These are phyloP conservation scores for Ganoderma lucidum DNA, from an alignment of 1,284 basidiomycete genomes.

Conservation along the genomic window DNA sequence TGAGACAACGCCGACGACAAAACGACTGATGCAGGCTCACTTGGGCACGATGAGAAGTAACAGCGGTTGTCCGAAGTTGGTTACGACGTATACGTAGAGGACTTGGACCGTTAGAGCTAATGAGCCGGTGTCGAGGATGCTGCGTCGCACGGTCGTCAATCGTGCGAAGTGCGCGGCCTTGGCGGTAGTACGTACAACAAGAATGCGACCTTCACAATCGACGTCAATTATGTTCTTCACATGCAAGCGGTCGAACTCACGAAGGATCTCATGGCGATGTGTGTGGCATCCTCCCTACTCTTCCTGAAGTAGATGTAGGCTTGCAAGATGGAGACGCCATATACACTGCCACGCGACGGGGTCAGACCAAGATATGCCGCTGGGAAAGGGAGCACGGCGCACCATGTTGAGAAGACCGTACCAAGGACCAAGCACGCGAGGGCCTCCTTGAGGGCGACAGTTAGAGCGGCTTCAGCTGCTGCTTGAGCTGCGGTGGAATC, in stretches of 20 bases:
- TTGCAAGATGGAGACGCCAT: conserved; percentile 2
- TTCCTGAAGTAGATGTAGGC: neutral
- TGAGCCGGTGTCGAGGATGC: neutral
- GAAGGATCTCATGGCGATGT: neutral
- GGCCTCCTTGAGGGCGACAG: neutral
- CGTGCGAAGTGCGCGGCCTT: neutral
- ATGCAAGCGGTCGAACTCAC: neutral
- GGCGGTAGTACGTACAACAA: neutral
- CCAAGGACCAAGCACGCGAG: neutral
- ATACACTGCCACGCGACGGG: neutral
- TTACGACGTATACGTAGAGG: neutral
- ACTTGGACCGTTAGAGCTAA: neutral
- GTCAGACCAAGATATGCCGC: neutral
- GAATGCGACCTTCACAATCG: neutral
- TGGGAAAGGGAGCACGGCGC: neutral
- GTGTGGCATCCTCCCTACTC: neutral
- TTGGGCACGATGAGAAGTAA: neutral
- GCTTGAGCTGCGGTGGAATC: neutral
- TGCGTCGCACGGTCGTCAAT: neutral
- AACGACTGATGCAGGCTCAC: neutral
- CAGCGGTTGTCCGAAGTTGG: neutral
- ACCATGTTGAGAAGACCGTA: neutral
- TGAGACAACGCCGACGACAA: neutral
- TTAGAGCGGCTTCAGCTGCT: neutral
- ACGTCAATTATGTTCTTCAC: neutral